Evolutionary conservation across 2,329 filamentous ascomycete species (phyloP).

Genomic region (Coniosporium tulheliwenetii): DNA sequence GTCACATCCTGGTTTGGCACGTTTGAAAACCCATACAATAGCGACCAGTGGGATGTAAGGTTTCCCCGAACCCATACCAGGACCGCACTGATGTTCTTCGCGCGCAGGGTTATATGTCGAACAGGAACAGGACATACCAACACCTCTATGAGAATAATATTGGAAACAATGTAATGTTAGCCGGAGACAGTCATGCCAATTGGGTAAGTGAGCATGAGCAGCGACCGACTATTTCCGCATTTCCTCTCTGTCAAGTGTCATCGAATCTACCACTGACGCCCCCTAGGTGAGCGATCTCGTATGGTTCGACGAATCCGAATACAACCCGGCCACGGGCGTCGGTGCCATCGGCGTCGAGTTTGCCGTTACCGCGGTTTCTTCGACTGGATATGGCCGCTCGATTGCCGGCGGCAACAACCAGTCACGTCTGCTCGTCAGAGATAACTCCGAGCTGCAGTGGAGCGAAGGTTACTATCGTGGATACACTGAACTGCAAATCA

Average conservation of each 20-base stretch:
- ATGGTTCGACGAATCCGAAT: conserved; percentile 26
- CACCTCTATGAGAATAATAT: conserved; percentile 54
- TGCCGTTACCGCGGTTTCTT: conserved; percentile 51
- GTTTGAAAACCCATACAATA: too few species aligned
- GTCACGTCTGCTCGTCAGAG: conserved; percentile 26
- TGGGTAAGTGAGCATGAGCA: conserved; percentile 33
- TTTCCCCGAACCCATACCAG: too few species aligned
- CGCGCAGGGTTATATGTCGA: conserved; percentile 50
- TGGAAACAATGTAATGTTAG: conserved; percentile 56
- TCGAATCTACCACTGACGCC: too few species aligned
- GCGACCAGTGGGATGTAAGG: too few species aligned
- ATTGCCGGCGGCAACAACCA: conserved; percentile 35
- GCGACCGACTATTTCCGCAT: too few species aligned
- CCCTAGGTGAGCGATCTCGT: conserved; percentile 19
- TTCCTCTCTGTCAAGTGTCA: too few species aligned
- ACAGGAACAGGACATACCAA: conserved; percentile 54
- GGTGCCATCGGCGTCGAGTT: conserved; percentile 32
- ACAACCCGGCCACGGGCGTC: conserved; percentile 21
- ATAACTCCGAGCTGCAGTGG: conserved; percentile 55
- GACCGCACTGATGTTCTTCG: too few species aligned
- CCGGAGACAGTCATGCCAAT: conserved; percentile 53
- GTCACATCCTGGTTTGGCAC: too few species aligned
- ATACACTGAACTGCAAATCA: conserved; percentile 51
- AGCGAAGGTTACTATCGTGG: conserved; percentile 59
- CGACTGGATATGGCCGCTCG: conserved; percentile 40